Conservation (phyloP, 2,329 filamentous ascomycete genomes). For the Stachybotrys chlorohalonatus region DNA sequence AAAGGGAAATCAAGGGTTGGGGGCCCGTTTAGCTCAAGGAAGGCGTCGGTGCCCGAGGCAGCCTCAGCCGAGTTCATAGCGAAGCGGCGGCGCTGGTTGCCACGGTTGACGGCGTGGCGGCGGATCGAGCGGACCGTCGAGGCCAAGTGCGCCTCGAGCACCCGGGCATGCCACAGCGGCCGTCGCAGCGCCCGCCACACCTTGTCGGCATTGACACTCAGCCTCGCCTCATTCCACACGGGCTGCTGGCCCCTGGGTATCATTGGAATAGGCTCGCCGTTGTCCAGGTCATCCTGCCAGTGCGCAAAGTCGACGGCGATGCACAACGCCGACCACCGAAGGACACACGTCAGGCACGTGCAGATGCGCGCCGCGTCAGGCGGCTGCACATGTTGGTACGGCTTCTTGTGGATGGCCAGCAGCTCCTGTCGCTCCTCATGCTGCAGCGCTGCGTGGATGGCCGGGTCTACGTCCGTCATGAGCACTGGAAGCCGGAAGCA, state of each 20-base stretch:
- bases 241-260: not conserved
- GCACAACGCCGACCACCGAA: constrained; percentile 1
- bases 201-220: constrained; percentile 1
- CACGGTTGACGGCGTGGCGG: not conserved
- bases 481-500: constrained; percentile 1
- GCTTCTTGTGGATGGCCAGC: constrained; percentile 1
- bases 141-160: not conserved
- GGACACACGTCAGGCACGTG: not conserved
- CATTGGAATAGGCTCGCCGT: not conserved
- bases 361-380: constrained; percentile 1
- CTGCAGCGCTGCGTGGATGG: constrained; percentile 1
- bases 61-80: constrained; percentile 1
- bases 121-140: constrained; percentile 1
- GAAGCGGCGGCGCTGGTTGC: not conserved
- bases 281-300: not conserved
- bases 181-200: not conserved
- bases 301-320: constrained; percentile 1
- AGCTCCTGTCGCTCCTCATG: constrained; percentile 1
- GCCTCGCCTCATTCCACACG: not conserved
- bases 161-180: not conserved
- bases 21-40: not conserved
- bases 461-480: not conserved
- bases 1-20: not conserved
- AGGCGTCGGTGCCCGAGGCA: not conserved
- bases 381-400: not conserved